Evolutionary conservation across 192 early-diverging fungal genomes (phyloP).

Genomic region (Backusella morwellensis): DNA sequence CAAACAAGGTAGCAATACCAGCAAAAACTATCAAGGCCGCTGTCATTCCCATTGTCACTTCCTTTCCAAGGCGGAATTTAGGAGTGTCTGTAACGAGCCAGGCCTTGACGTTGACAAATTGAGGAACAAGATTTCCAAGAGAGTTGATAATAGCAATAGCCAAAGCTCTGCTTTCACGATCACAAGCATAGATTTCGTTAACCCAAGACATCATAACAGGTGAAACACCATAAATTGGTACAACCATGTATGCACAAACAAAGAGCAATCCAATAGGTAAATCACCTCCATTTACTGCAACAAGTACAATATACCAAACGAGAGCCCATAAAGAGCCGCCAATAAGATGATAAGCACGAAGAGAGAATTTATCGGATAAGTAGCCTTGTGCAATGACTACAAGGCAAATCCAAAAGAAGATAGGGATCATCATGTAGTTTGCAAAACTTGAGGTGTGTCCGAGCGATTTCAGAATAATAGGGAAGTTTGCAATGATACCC

Average conservation of each 20-base stretch:
- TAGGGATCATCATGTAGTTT: conserved; percentile 43
- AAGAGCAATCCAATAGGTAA: conserved; percentile 15
- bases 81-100: conserved; percentile 15
- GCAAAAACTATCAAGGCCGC: background rate
- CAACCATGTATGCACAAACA: conserved; percentile 19
- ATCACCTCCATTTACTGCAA: conserved; percentile 24
- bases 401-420: conserved; percentile 25
- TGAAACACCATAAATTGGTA: conserved; percentile 21
- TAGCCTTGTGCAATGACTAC: conserved; percentile 25
- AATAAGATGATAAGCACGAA: conserved; percentile 19
- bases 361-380: conserved; percentile 10
- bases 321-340: conserved; percentile 12
- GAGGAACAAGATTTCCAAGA: conserved; percentile 25
- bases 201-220: conserved; percentile 30
- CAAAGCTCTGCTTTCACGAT: conserved; percentile 25
- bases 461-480: conserved; percentile 41
- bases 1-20: background rate
- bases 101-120: conserved; percentile 22
- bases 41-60: conserved; percentile 6
- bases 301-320: conserved; percentile 21
- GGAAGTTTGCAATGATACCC: conserved; percentile 29
- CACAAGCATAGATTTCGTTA: conserved; percentile 25
- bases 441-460: conserved; percentile 35
- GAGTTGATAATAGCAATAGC: conserved; percentile 29
- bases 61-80: conserved; percentile 14